These are phyloP conservation scores for Cyclotella baltica DNA, from an alignment of 108 stramenopile species.

Conservation along the genomic window DNA sequence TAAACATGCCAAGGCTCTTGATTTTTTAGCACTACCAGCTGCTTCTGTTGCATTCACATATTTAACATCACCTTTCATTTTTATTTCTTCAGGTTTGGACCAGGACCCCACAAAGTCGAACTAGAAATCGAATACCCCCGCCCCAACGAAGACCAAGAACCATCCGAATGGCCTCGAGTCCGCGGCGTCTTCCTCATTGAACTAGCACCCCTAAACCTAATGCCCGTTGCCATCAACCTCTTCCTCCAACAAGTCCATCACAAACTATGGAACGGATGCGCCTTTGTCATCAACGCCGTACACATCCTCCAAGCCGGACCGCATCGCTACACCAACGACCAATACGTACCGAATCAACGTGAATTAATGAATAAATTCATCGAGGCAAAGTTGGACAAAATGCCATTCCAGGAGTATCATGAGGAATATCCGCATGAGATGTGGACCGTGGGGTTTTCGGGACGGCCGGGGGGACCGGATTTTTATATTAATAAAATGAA, in stretches of 20 bases:
- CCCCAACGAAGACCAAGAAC: background rate
- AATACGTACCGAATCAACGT: conserved; percentile 36
- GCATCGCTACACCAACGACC: conserved; percentile 18
- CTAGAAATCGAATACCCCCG: conserved; percentile 60
- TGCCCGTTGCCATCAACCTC: conserved; percentile 84
- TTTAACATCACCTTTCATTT: background rate
- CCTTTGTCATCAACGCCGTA: conserved; percentile 76
- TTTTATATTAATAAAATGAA: conserved; percentile 89
- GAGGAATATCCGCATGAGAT: conserved; percentile 70
- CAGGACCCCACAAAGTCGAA: conserved; percentile 76
- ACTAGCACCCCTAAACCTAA: conserved; percentile 71
- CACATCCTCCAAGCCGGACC: conserved; percentile 88
- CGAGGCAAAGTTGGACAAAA: conserved; percentile 45
- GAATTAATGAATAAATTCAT: conserved; percentile 46
- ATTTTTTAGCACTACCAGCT: too few species aligned
- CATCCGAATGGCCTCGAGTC: conserved; percentile 31
- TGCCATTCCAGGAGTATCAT: conserved; percentile 89
- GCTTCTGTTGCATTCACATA: too few species aligned
- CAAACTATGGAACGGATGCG: conserved; percentile 70
- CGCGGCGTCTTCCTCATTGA: conserved; percentile 63
- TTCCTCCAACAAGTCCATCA: conserved; percentile 87
- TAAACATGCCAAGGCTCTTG: too few species aligned
- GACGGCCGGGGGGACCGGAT: conserved; percentile 93
- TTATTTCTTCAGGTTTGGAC: conserved; percentile 63
- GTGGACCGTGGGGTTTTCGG: conserved; percentile 87